Conservation (phyloP, 75 land plant species). For the Picea glauca region DNA sequence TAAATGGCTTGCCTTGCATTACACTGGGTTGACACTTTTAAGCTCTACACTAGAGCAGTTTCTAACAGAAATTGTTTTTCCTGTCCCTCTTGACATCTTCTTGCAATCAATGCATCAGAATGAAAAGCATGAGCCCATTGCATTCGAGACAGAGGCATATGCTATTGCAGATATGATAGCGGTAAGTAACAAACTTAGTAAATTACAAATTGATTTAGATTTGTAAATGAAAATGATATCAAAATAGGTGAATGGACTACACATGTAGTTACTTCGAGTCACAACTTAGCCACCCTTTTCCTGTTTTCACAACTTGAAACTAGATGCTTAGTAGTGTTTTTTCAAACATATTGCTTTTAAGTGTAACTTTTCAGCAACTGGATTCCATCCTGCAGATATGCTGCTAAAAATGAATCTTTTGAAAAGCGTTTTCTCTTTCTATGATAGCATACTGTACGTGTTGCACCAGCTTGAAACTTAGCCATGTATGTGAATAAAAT, state of each 20-base stretch:
- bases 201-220: background rate
- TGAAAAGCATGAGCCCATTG: conserved; percentile 74
- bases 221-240: background rate
- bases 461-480: background rate
- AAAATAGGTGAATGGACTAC: background rate
- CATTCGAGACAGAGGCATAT: conserved; percentile 93
- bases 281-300: background rate
- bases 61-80: background rate
- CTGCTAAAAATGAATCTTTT: too few relatives aligned
- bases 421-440: too few relatives aligned
- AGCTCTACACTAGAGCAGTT: background rate
- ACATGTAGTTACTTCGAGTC: background rate
- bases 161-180: conserved; percentile 86
- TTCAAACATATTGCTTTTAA: too few relatives aligned
- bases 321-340: background rate
- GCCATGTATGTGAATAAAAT: background rate
- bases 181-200: conserved; percentile 34
- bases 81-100: background rate
- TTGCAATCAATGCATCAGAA: conserved; percentile 38
- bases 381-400: too few relatives aligned
- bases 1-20: background rate
- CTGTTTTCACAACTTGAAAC: background rate
- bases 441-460: too few relatives aligned
- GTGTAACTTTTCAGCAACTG: too few relatives aligned
- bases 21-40: background rate